phyloP scores from a whole-genome alignment of 2,329 filamentous ascomycete species.

The Colletotrichum zoysiae region DNA sequence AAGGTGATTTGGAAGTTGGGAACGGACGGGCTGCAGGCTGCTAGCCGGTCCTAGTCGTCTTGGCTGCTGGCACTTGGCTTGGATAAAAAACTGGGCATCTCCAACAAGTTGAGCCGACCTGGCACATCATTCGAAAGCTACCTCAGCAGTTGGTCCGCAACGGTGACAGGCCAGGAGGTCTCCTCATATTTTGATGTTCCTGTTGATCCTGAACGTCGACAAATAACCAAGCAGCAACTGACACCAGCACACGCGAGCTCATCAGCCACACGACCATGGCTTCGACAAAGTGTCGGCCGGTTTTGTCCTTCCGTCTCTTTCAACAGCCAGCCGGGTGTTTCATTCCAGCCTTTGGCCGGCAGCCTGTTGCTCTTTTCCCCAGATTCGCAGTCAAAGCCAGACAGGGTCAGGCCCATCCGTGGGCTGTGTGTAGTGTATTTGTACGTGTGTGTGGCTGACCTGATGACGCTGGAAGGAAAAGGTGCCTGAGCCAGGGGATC shows the following conservation, averaged over 20 bases:
- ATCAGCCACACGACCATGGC: constrained; percentile 19
- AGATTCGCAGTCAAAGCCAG: constrained; percentile 2
- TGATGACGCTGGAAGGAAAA: constrained; percentile 22
- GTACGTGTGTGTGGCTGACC: constrained; percentile 23
- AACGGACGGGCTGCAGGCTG: background rate
- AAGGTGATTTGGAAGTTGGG: constrained; percentile 15
- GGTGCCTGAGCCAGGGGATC: constrained; percentile 20
- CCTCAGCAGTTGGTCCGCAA: background rate
- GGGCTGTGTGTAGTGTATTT: background rate
- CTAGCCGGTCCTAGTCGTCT: constrained; percentile 9
- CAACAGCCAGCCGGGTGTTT: constrained; percentile 18
- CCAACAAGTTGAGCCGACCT: constrained; percentile 11
- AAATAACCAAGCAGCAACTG: background rate
- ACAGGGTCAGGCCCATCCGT: background rate
- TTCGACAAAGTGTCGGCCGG: constrained; percentile 15
- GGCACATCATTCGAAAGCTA: background rate
- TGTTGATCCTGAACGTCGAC: constrained; percentile 6
- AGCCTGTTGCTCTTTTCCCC: background rate
- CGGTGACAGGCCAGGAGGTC: constrained; percentile 15
- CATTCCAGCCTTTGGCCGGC: constrained; percentile 16
- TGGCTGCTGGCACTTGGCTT: constrained; percentile 14
- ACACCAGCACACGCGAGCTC: background rate
- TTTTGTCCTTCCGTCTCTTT: constrained; percentile 21
- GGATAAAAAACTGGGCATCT: background rate
- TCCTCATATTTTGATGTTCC: background rate